Conservation (phyloP, 2,329 filamentous ascomycete species). For the Penicillium sp. region DNA sequence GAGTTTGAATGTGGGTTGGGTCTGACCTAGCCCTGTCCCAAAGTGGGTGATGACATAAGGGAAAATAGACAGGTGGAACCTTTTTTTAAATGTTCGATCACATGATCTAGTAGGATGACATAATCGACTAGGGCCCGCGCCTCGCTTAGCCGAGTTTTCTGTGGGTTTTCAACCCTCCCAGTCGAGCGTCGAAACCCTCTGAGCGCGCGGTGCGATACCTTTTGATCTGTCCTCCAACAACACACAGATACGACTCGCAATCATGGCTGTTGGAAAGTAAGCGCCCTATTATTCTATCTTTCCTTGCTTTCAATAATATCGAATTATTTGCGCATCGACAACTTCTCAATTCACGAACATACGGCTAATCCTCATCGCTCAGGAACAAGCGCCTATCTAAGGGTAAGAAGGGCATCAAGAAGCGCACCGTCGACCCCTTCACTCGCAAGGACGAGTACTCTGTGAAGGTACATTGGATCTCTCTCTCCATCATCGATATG, state of each 20-base stretch:
- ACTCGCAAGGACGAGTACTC: conserved; percentile 99
- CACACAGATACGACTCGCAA: conserved; percentile 55
- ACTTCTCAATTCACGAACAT: conserved; percentile 9
- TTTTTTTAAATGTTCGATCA: conserved; percentile 17
- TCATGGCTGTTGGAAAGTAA: conserved; percentile 80
- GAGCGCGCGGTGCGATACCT: conserved; percentile 41
- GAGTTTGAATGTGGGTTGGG: no score
- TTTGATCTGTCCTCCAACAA: conserved; percentile 42
- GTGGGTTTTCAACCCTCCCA: conserved; percentile 42
- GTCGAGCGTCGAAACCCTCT: conserved; percentile 39
- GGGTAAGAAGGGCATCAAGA: conserved; percentile 99
- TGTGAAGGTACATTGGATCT: conserved; percentile 67
- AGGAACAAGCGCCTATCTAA: conserved; percentile 99
- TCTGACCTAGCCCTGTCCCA: no score
- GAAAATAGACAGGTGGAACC: background rate
- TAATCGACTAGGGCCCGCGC: conserved; percentile 37
- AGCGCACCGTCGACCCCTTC: conserved; percentile 97
- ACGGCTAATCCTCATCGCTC: conserved; percentile 19
- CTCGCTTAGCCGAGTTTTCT: conserved; percentile 48
- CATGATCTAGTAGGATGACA: conserved; percentile 23
- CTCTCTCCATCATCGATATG: background rate
- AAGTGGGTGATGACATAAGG: no score
- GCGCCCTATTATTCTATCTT: conserved; percentile 11
- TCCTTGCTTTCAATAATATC: conserved; percentile 6
- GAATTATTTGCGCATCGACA: conserved; percentile 7